Percentiles rank a stretch among this genome's conserved stretches.
phyloP scores from a whole-genome alignment of 768 basidiomycete genomes.

The Tricholoma sp. region DNA sequence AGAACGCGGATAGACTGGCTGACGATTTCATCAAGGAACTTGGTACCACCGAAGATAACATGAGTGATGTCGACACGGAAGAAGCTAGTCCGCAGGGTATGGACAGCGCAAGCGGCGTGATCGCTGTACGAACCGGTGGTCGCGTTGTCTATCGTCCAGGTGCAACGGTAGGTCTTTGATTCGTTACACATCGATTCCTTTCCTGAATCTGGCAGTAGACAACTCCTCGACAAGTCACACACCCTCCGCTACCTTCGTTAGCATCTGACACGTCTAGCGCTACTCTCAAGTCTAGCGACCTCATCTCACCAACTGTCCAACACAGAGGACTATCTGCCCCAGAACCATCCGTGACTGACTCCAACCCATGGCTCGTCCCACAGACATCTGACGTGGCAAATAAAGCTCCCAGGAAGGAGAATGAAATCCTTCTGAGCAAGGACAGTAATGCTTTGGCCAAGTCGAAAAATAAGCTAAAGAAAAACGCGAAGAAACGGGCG shows the following conservation, averaged over 20 bases:
- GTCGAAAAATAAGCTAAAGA: slow-evolving; percentile 72
- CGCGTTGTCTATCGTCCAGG: slow-evolving; percentile 61
- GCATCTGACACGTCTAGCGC: slow-evolving; percentile 62
- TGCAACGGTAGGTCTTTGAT: slow-evolving; percentile 23
- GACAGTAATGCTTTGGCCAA: slow-evolving; percentile 56
- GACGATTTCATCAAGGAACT: slow-evolving; percentile 76
- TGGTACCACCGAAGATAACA: slow-evolving; percentile 29
- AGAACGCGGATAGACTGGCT: slow-evolving; percentile 51
- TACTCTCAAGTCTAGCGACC: slow-evolving; percentile 57
- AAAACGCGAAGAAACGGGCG: slow-evolving; percentile 48
- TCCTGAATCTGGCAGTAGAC: slow-evolving; percentile 8
- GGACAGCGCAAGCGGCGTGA: slow-evolving; percentile 29
- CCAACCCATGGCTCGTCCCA: slow-evolving; percentile 81
- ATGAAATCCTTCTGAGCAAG: slow-evolving; percentile 68
- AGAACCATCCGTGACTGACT: slow-evolving; percentile 14
- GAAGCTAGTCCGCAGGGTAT: slow-evolving; percentile 19
- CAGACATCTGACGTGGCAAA: slow-evolving; percentile 18
- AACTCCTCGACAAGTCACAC: slow-evolving; percentile 7
- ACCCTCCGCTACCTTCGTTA: slow-evolving; percentile 24
- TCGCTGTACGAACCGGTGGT: slow-evolving; percentile 60
- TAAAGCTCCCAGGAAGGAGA: slow-evolving; percentile 63
- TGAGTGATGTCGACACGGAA: slow-evolving; percentile 23
- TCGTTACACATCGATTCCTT: not conserved
- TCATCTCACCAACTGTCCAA: slow-evolving; percentile 35
- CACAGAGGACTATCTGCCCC: slow-evolving; percentile 8